Base-by-base conservation (phyloP, 1,139 yeast species). In the Casaregolazyma lundiana region DNA sequence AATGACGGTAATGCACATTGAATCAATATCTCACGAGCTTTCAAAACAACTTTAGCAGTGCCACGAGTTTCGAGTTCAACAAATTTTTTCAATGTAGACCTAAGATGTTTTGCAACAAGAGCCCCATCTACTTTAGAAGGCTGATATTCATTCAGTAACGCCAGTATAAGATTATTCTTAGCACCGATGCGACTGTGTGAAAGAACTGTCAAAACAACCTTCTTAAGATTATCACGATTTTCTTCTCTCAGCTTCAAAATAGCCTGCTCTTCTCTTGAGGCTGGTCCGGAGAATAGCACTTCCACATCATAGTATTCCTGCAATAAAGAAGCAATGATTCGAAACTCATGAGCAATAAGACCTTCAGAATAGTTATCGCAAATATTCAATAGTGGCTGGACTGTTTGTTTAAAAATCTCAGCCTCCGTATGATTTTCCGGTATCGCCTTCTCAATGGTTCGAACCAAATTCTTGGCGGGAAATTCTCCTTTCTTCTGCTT, bases 1-100 rank as follows among this genome's bases (percentile, higher is more conserved):
- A 89, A 83, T 4, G 97, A 89, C 40, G 99, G 98, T 69, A 92
- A 76, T 36, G 97, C 88, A 65, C 97, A 90, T 73, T 90, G 96
- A 60, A 92, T 92, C 61, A 92, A 78, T 53, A 92, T 85, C 70
- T 94, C 99, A 67, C 97, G 82, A 1, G 97, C 97, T 67, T 88
- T 89, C 63, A 92, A 76, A n/a, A 96, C 87, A 46, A 92, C 97
- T 74, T 90, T 92, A 29, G 95, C 92, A 41, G 96, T 81, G 13
- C 87, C 80, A 65, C 96, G 84, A 34, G 92, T 77, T 61, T 90
- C 97, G 57, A 92, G 76, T 65, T 86, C 94, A 48, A 89, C 96
- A 57, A 94, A 73, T 51, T 78, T 75, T 68, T 81, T 84, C 69
- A 92, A 77, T 8, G 87, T 75, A 19, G 76, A 78, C 57, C 87